Conservation (phyloP, 1,284 basidiomycete species). For the Apiotrichum porosum region DNA sequence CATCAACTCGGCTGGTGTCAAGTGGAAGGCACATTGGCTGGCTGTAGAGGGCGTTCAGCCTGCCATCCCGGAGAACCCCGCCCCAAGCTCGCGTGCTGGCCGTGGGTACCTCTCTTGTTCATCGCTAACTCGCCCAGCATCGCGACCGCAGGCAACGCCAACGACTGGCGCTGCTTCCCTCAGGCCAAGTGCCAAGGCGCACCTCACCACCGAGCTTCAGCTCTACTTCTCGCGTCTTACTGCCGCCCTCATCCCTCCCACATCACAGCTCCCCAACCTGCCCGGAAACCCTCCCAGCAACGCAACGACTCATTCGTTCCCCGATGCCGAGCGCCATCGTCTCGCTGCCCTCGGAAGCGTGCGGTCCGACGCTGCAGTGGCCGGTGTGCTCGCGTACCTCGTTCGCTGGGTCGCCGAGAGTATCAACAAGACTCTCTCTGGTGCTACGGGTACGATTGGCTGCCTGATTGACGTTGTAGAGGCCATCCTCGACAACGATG, state of each 20-base stretch:
- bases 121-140: slow-evolving; percentile 21
- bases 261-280: slow-evolving; percentile 47
- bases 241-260: slow-evolving; percentile 66
- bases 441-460: slow-evolving; percentile 64
- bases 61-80: slow-evolving; percentile 91
- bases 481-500: slow-evolving; percentile 74
- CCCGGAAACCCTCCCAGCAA: slow-evolving; percentile 20
- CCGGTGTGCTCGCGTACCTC: slow-evolving; percentile 90
- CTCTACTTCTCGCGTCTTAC: slow-evolving; percentile 92
- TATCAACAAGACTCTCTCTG: slow-evolving; percentile 56
- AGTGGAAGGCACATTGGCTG: slow-evolving; percentile 79
- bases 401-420: slow-evolving; percentile 92
- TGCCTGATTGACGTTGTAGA: slow-evolving; percentile 75
- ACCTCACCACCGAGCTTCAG: slow-evolving; percentile 89
- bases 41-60: slow-evolving; percentile 98
- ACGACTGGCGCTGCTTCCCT: slow-evolving; percentile 40
- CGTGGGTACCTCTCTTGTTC: slow-evolving; percentile 17
- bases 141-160: slow-evolving; percentile 21
- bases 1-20: slow-evolving; percentile 41
- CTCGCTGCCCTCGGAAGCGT: slow-evolving; percentile 86
- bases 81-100: slow-evolving; percentile 47
- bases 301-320: slow-evolving; percentile 19
- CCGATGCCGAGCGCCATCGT: slow-evolving; percentile 56
- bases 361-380: slow-evolving; percentile 82
- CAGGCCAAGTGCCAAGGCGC: slow-evolving; percentile 66